phyloP scores from a whole-genome alignment of 495 filamentous ascomycete genomes.

The Echria macrotheca region DNA sequence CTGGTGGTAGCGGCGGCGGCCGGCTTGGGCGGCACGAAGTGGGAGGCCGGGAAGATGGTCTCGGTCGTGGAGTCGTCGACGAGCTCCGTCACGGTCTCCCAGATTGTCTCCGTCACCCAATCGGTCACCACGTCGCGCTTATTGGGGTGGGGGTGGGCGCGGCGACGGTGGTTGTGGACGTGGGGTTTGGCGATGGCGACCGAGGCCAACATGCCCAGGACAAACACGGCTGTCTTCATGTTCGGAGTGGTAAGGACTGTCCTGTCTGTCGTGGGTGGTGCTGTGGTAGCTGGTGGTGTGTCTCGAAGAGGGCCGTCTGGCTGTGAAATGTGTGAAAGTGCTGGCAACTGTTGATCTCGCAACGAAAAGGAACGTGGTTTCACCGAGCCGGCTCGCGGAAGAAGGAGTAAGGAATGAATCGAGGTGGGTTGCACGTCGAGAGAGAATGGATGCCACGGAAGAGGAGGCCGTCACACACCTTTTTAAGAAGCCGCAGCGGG shows the following conservation, averaged over 20 bases:
- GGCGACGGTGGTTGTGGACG: conserved; percentile 34
- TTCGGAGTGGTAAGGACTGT: conserved; percentile 14
- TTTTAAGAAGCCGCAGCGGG: conserved; percentile 12
- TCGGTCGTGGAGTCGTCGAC: conserved; percentile 40
- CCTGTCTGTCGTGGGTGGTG: neutral
- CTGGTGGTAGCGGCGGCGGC: conserved; percentile 2
- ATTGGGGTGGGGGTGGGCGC: conserved; percentile 27
- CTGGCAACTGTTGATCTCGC: no score
- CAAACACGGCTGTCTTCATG: conserved; percentile 46
- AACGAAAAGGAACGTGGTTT: conserved; percentile 20
- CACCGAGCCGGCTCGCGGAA: conserved; percentile 37
- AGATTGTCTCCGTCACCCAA: conserved; percentile 44
- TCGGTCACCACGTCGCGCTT: conserved; percentile 42
- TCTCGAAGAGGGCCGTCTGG: neutral
- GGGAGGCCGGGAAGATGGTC: conserved; percentile 26
- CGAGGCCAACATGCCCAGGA: conserved; percentile 38
- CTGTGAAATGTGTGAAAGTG: no score
- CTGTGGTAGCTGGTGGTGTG: neutral
- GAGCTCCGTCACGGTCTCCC: conserved; percentile 43
- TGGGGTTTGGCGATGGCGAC: conserved; percentile 42
- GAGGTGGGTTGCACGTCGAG: conserved; percentile 14
- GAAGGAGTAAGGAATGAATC: conserved; percentile 28
- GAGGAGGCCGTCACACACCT: conserved; percentile 4
- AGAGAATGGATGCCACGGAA: conserved; percentile 15
- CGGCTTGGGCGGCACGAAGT: conserved; percentile 13